A percentile compares a stretch with the other conserved stretches of the same genome.
These are phyloP conservation scores for Chaetomiaceae sp. DNA, from an alignment of 2,329 filamentous ascomycete species.

Conservation along the genomic window DNA sequence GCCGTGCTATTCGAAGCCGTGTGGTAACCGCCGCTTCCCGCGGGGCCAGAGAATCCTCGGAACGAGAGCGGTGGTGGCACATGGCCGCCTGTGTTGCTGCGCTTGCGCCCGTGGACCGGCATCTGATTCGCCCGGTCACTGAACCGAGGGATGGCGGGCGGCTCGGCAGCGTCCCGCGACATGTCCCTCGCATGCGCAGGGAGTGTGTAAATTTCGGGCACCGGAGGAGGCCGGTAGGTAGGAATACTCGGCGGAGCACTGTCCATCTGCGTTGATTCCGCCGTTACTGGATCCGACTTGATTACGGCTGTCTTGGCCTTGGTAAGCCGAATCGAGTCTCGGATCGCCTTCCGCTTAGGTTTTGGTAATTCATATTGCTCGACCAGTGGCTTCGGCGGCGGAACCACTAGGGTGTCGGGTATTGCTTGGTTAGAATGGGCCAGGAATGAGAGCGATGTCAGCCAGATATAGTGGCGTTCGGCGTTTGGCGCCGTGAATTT, in stretches of 20 bases:
- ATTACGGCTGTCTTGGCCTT: constrained; percentile 57
- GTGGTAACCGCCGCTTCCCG: constrained; percentile 38
- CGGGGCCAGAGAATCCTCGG: constrained; percentile 68
- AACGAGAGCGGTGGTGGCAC: constrained; percentile 67
- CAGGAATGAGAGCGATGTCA: constrained; percentile 90
- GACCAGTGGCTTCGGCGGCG: constrained; percentile 48
- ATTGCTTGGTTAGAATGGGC: constrained; percentile 82
- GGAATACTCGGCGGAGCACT: constrained; percentile 50
- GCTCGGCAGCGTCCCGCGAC: constrained; percentile 61
- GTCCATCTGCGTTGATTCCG: constrained; percentile 33
- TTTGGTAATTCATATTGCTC: constrained; percentile 47
- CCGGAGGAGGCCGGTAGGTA: constrained; percentile 37
- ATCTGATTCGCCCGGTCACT: constrained; percentile 49
- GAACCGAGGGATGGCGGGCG: constrained; percentile 68
- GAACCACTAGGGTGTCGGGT: constrained; percentile 62
- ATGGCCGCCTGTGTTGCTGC: constrained; percentile 82
- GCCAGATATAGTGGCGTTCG: constrained; percentile 91
- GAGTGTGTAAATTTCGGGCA: constrained; percentile 36
- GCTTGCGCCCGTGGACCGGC: constrained; percentile 68
- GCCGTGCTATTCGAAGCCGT: constrained; percentile 53
- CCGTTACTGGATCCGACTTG: constrained; percentile 26
- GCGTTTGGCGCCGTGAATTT: constrained; percentile 85
- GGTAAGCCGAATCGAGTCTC: constrained; percentile 84
- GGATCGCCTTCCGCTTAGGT: constrained; percentile 56
- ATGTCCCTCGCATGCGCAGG: constrained; percentile 44